A percentile compares a stretch with the other conserved stretches of the same genome.
Conservation (phyloP, 306 rosid genomes). For the Begonia fuchsioides region DNA sequence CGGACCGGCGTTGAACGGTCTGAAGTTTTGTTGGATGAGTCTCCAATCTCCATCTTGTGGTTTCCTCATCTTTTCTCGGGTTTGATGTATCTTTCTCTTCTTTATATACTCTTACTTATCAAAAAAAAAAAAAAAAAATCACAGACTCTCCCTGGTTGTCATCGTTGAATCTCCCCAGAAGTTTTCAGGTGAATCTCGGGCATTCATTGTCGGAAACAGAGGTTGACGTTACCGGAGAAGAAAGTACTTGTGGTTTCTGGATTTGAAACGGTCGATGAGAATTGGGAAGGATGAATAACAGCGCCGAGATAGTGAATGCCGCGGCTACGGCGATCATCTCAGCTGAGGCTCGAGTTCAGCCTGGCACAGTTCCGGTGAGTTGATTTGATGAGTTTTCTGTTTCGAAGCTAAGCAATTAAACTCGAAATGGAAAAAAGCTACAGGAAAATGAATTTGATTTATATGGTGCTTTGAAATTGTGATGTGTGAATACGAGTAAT, state of each 20-base stretch:
- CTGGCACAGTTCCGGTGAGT: conserved; percentile 43
- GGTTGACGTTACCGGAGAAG: conserved; percentile 2
- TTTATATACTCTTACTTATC: too few species aligned
- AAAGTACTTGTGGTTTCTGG: not conserved
- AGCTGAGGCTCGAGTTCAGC: conserved; percentile 82
- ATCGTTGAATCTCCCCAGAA: not conserved
- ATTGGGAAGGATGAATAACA: conserved; percentile 49
- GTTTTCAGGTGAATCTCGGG: conserved; percentile 1
- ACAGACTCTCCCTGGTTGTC: not conserved
- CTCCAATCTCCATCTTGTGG: too few species aligned
- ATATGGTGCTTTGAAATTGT: not conserved
- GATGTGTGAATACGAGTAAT: not conserved
- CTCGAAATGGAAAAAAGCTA: conserved; percentile 2
- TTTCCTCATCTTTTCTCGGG: too few species aligned
- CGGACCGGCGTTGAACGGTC: conserved; percentile 14
- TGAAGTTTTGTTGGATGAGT: not conserved
- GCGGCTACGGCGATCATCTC: conserved; percentile 89
- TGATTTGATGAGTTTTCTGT: not conserved
- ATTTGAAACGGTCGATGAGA: conserved; percentile 2
- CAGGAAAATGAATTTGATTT: not conserved
- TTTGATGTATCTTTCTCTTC: too few species aligned
- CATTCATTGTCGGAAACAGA: not conserved
- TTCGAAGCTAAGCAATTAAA: conserved; percentile 8
- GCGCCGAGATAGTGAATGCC: conserved; percentile 81
- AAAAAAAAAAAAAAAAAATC: too few species aligned